phyloP scores from a whole-genome alignment of 306 rosid species.

The Begonia fuchsioides region DNA sequence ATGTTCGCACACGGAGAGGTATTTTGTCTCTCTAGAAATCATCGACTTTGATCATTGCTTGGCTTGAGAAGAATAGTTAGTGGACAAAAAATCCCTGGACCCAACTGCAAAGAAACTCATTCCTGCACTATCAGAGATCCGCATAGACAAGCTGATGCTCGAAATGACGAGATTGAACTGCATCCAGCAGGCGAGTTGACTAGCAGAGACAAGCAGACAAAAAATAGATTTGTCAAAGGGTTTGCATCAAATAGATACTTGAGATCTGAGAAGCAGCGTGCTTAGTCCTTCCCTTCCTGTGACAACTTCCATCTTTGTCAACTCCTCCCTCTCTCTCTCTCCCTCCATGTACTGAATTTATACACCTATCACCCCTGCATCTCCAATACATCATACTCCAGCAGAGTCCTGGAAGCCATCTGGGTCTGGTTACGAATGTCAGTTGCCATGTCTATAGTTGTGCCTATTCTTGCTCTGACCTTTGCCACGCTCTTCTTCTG shows the following conservation, averaged over 20 bases:
- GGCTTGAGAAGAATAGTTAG: no score
- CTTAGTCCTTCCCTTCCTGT: not conserved
- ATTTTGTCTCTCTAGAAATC: no score
- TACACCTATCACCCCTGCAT: not conserved
- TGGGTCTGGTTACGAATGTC: not conserved
- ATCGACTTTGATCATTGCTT: no score
- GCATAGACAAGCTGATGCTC: no score
- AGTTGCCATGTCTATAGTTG: slow-evolving; percentile 19
- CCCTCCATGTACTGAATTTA: not conserved
- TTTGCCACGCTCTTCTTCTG: slow-evolving; percentile 21
- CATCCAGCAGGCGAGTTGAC: no score
- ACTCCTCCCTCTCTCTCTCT: not conserved
- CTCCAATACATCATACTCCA: not conserved
- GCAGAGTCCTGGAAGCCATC: not conserved
- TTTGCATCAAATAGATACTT: not conserved
- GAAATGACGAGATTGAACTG: no score
- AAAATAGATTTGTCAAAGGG: no score
- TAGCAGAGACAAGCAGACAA: no score
- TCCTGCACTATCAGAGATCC: no score
- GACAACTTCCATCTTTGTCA: not conserved
- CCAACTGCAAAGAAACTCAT: no score
- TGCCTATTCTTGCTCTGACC: slow-evolving; percentile 13
- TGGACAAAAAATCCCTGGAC: no score
- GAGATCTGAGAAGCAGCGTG: slow-evolving; percentile 1
- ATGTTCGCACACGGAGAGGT: no score